Conservation (phyloP, 2,329 filamentous ascomycete species). For the Zymoseptoria pseudotritici region DNA sequence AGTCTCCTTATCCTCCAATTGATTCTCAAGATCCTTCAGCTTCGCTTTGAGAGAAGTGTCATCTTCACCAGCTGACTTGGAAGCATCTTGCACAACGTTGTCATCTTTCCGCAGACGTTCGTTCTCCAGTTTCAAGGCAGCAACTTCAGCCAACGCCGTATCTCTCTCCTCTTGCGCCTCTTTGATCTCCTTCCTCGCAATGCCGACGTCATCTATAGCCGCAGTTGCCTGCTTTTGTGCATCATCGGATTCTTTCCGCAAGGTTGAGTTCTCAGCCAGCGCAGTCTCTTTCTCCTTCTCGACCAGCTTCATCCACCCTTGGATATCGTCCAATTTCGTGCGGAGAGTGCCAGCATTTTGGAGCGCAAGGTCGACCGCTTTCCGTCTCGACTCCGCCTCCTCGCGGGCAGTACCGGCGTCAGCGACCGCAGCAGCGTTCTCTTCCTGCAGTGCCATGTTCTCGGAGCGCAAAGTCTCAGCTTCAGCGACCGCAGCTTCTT, state of each 20-base stretch:
- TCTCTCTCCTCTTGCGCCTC: background rate
- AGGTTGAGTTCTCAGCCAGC: background rate
- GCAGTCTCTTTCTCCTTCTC: background rate
- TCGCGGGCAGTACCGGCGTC: background rate
- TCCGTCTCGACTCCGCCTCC: background rate
- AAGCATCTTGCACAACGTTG: background rate
- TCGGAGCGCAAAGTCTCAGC: background rate
- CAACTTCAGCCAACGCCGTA: background rate
- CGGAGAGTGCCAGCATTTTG: background rate
- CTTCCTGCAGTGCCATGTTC: background rate
- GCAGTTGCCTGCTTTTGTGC: background rate
- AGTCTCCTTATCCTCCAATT: background rate
- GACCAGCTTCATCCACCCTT: background rate
- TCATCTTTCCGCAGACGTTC: background rate
- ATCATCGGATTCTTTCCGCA: background rate
- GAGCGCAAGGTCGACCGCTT: background rate
- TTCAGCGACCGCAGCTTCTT: background rate
- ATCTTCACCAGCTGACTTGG: background rate
- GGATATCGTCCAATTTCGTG: background rate
- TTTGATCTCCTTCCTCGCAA: too few species aligned
- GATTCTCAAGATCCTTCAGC: background rate
- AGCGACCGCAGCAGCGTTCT: background rate
- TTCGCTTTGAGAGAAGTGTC: background rate
- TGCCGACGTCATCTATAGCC: background rate
- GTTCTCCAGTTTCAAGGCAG: background rate